These are phyloP conservation scores for Lipomyces chichibuensis DNA, from an alignment of 805 yeast genomes.

Conservation along the genomic window DNA sequence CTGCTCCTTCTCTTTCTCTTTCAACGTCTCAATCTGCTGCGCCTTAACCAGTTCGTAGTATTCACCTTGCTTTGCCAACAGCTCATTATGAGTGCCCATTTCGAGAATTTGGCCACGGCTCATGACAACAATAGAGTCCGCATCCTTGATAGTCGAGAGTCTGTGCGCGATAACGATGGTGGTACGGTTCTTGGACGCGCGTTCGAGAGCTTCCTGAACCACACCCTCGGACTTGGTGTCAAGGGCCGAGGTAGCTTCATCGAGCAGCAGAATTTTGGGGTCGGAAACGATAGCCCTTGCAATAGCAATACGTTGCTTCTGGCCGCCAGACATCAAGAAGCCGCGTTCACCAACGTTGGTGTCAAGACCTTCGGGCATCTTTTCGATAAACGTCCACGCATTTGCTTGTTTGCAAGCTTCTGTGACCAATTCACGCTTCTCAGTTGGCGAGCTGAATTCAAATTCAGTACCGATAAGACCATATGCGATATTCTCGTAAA, in stretches of 20 bases:
- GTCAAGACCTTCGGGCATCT: constrained; percentile 57
- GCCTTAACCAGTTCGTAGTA: constrained; percentile 41
- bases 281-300: constrained; percentile 61
- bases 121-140: constrained; percentile 54
- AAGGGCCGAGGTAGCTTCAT: constrained; percentile 70
- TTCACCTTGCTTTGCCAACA: constrained; percentile 38
- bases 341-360: constrained; percentile 58
- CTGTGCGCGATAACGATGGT: constrained; percentile 59
- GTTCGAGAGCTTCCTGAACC: constrained; percentile 56
- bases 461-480: constrained; percentile 54
- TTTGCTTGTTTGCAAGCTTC: constrained; percentile 57
- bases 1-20: constrained; percentile 29
- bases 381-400: constrained; percentile 53
- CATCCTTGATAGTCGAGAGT: constrained; percentile 54
- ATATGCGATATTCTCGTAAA: constrained; percentile 76
- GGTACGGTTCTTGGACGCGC: constrained; percentile 45
- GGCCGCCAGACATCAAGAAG: constrained; percentile 69
- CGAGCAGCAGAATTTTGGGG: constrained; percentile 60
- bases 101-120: constrained; percentile 51
- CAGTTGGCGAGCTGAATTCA: constrained; percentile 45
- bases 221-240: constrained; percentile 65
- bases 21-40: constrained; percentile 36
- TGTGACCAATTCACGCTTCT: constrained; percentile 45
- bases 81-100: constrained; percentile 44
- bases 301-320: constrained; percentile 63